A percentile compares a stretch with the other conserved stretches of the same genome.
Conservation (phyloP, 169 alveolate species). For the Perkinsus olseni region DNA sequence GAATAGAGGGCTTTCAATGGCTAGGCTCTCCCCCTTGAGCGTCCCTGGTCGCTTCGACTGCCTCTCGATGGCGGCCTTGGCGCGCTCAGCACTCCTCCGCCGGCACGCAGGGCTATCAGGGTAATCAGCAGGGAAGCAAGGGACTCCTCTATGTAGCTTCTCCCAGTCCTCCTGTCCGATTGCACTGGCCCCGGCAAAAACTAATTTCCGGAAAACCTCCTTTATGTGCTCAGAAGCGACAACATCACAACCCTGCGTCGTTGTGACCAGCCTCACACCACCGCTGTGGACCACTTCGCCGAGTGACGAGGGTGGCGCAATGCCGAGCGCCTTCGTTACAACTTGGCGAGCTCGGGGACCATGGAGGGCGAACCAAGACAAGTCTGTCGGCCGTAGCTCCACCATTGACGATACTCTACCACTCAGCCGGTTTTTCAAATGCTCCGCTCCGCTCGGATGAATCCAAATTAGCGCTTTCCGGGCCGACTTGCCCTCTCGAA, state of each 20-base stretch:
- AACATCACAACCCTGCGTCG: not conserved
- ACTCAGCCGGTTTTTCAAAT: not conserved
- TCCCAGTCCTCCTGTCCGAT: not conserved
- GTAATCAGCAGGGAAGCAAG: not conserved
- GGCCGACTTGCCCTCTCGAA: too few relatives aligned
- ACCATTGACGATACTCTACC: not conserved
- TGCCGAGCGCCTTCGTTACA: not conserved
- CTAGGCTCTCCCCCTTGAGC: not conserved
- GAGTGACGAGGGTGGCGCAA: not conserved
- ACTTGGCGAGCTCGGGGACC: not conserved
- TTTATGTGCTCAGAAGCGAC: not conserved
- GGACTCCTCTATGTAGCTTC: not conserved
- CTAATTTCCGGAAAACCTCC: not conserved
- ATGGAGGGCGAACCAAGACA: not conserved
- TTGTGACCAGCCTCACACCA: not conserved
- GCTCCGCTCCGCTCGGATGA: not conserved
- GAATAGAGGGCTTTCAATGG: not conserved
- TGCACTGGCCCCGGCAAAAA: not conserved
- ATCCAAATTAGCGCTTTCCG: not conserved
- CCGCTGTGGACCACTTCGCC: not conserved
- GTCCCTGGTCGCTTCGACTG: not conserved
- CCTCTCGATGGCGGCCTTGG: not conserved
- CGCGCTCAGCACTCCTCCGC: not conserved
- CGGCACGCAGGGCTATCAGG: not conserved
- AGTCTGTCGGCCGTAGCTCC: not conserved